Percentiles rank a stretch among this genome's conserved stretches.
These are phyloP conservation scores for Carex parvula DNA, from an alignment of 176 grass and related monocot species.

Conservation along the genomic window DNA sequence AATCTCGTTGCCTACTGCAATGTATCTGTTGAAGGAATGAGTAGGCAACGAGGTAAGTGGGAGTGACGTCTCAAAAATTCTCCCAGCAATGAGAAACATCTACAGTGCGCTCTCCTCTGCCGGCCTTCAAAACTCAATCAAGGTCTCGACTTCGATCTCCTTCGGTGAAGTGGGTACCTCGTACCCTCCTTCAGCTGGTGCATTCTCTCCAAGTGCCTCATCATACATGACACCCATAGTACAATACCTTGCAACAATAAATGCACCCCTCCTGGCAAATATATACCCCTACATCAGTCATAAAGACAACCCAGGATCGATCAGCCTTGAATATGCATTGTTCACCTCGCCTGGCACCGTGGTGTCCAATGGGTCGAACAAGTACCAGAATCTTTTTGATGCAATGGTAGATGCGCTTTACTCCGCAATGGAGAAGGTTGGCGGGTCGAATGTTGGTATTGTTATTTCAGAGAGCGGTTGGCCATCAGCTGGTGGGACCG, in stretches of 20 bases:
- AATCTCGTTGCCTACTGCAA: too few relatives aligned
- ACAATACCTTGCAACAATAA: constrained; percentile 50
- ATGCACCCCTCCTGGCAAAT: constrained; percentile 55
- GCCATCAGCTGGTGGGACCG: too few relatives aligned
- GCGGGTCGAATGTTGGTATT: too few relatives aligned
- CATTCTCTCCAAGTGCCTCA: constrained; percentile 35
- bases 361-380: too few relatives aligned
- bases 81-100: constrained; percentile 55
- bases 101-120: constrained; percentile 39
- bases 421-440: too few relatives aligned
- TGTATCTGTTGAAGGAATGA: too few relatives aligned
- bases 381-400: too few relatives aligned
- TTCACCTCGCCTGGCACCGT: too few relatives aligned
- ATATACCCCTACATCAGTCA: constrained; percentile 79
- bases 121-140: constrained; percentile 45
- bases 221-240: constrained; percentile 58
- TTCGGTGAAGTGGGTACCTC: constrained; percentile 48
- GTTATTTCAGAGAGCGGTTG: too few relatives aligned
- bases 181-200: constrained; percentile 51
- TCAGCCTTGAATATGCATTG: constrained; percentile 39
- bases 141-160: constrained; percentile 57
- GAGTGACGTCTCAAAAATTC: constrained; percentile 17
- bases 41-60: constrained; percentile 66
- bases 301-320: constrained; percentile 10
- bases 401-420: too few relatives aligned